Percentiles rank a stretch among this genome's conserved stretches.
Evolutionary conservation across 2,329 filamentous ascomycete genomes (phyloP).

Genomic region (Zasmidium cellare): DNA sequence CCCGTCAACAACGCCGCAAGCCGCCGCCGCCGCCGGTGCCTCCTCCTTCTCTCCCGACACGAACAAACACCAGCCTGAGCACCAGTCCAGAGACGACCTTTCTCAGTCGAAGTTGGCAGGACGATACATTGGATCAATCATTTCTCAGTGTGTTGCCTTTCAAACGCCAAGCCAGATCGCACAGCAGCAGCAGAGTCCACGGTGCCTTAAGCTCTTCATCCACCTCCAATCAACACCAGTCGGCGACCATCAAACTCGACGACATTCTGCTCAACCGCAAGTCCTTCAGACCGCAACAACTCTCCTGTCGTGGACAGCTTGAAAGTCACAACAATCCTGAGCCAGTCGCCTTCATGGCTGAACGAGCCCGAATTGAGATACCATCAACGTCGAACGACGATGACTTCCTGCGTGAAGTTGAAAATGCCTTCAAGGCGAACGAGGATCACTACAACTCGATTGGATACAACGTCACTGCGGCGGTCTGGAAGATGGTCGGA

Average conservation of each 20-base stretch:
- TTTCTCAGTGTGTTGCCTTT: conserved; percentile 46
- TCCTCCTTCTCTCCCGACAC: conserved; percentile 14
- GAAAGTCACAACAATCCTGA: conserved; percentile 22
- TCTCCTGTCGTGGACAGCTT: conserved; percentile 25
- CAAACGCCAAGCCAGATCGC: conserved; percentile 13
- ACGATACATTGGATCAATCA: conserved; percentile 59
- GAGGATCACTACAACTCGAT: conserved; percentile 12
- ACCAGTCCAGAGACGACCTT: conserved; percentile 37
- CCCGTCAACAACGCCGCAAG: conserved; percentile 44
- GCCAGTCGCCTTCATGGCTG: conserved; percentile 17
- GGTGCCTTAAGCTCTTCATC: conserved; percentile 11
- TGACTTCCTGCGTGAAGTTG: conserved; percentile 16
- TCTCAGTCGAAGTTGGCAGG: conserved; percentile 47
- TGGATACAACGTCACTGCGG: conserved; percentile 52
- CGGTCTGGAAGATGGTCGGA: conserved; percentile 60
- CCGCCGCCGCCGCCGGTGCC: conserved; percentile 12
- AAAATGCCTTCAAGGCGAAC: conserved; percentile 18
- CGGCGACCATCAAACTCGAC: conserved; percentile 34
- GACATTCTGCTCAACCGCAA: conserved; percentile 29
- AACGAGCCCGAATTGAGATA: conserved; percentile 13
- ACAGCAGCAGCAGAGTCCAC: conserved; percentile 16
- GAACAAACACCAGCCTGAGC: conserved; percentile 17
- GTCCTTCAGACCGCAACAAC: conserved; percentile 29
- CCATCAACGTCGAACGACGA: conserved; percentile 1
- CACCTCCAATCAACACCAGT: conserved; percentile 14